Evolutionary conservation across 2,329 filamentous ascomycete genomes (phyloP), one percentile per base, ranked within the genome.

Genomic region (Tothia fuscella): DNA sequence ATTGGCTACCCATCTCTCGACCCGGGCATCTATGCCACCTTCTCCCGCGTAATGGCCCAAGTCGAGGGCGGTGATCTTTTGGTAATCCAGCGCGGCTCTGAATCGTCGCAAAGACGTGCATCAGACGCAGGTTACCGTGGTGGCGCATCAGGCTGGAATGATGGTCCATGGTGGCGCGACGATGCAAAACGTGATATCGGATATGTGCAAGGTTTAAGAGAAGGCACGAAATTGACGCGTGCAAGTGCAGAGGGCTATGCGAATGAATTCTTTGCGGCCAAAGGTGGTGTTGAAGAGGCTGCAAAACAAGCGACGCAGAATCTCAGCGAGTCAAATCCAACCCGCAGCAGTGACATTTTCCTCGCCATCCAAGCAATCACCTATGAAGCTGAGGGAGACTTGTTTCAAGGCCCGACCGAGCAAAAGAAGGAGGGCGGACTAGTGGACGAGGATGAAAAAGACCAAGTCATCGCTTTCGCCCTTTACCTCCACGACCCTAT

Each of bases 41-140:
- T 98, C 66, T 82, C 82, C 42, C 80, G 87, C 41, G 88, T 98
- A 54, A 98, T 98, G 91, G 76, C 87, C n/a, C 91, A 98, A 65
- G 91, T 98, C 34, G 91, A 98, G 64, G 91, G 91, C 49, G 91
- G 91, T 42, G 91, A 96, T 54, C 71, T 98, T 14, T 72, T 96
- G 41, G 91, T 98, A 42, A 78, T 96, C 46, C 91, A 98, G 64
- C 83, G 88, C 28, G 91, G 91, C 16, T 82, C 86, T 47, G 91
- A 96, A 62, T 84, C 80, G 37, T 75, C 79, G 35, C 78, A 76
- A 22, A 78, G 78, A 34, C 75, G 79, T 32, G 72, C 72, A 31
- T 76, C 77, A 2, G 70, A 82, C 36, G 70, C 68, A 45, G 71
- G 71, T 29, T 73, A 71, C 52, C 63, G 63, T 30, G 61, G 71